Conservation (phyloP, 805 yeast genomes). For the Candida manassasensis region DNA sequence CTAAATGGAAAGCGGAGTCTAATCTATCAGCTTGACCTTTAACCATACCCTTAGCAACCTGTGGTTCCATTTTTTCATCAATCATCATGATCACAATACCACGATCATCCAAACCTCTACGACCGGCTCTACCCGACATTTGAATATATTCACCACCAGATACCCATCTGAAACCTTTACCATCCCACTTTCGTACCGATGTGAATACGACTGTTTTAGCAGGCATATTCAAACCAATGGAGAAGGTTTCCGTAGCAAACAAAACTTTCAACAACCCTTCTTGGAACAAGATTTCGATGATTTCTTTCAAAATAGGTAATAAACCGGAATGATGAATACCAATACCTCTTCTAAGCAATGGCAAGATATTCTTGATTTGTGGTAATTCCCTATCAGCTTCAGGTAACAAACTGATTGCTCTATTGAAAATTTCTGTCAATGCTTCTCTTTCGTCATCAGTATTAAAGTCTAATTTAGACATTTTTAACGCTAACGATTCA, state of each 20-base stretch:
- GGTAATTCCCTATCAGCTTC: constrained; percentile 90
- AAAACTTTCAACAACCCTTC: constrained; percentile 92
- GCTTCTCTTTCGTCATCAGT: constrained; percentile 91
- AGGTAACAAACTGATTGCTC: constrained; percentile 83
- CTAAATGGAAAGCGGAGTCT: constrained; percentile 96
- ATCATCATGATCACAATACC: constrained; percentile 99
- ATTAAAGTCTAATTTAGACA: constrained; percentile 94
- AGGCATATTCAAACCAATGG: constrained; percentile 98
- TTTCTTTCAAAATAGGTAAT: constrained; percentile 88
- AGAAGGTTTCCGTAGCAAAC: constrained; percentile 97
- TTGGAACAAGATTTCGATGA: constrained; percentile 92
- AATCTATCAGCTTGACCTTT: constrained; percentile 97
- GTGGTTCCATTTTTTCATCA: constrained; percentile 99
- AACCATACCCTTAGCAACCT: constrained; percentile 98
- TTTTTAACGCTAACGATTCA: constrained; percentile 87
- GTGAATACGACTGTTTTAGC: constrained; percentile 98
- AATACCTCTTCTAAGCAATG: constrained; percentile 87
- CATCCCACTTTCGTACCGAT: constrained; percentile 97
- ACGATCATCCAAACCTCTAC: constrained; percentile 98
- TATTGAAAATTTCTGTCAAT: constrained; percentile 80
- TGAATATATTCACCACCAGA: constrained; percentile 99
- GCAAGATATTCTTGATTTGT: constrained; percentile 87
- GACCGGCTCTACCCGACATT: constrained; percentile 99
- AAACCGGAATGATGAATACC: constrained; percentile 98
- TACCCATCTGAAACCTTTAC: constrained; percentile 96